Conservation (phyloP, 768 basidiomycete species). For the Boletus rubropictus region DNA sequence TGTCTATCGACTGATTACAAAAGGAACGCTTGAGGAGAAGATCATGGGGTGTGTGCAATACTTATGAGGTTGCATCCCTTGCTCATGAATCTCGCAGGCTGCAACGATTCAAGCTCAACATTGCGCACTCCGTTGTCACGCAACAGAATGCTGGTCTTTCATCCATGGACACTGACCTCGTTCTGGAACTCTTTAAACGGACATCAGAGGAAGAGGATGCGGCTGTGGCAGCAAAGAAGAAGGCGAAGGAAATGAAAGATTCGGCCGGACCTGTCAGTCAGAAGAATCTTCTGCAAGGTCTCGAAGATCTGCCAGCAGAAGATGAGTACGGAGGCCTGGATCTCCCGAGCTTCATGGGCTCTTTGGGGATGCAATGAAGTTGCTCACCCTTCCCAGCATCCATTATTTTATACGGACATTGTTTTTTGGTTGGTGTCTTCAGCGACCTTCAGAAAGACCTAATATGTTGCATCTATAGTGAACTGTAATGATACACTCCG, state of each 20-base stretch:
- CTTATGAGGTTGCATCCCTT: neutral
- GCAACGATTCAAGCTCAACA: constrained; percentile 98
- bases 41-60: constrained; percentile 86
- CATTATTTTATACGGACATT: constrained; percentile 17
- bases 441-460: constrained; percentile 14
- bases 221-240: constrained; percentile 43
- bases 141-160: constrained; percentile 93
- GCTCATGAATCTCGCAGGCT: constrained; percentile 45
- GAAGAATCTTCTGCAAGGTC: constrained; percentile 80
- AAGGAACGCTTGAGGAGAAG: constrained; percentile 96
- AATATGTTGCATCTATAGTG: constrained; percentile 33
- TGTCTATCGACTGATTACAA: constrained; percentile 94
- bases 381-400: neutral
- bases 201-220: constrained; percentile 75
- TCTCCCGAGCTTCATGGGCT: constrained; percentile 82
- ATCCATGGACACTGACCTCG: constrained; percentile 96
- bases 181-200: constrained; percentile 86
- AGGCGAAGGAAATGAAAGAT: constrained; percentile 49
- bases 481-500: constrained; percentile 29
- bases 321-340: constrained; percentile 90
- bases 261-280: constrained; percentile 56
- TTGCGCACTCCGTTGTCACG: constrained; percentile 93
- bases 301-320: constrained; percentile 88
- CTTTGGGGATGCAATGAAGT: constrained; percentile 50
- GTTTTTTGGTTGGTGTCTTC: constrained; percentile 11